A percentile compares a stretch with the other conserved stretches of the same genome.
Evolutionary conservation across 192 early-diverging fungal genomes (phyloP).

Genomic region (Chytriomyces sp.): DNA sequence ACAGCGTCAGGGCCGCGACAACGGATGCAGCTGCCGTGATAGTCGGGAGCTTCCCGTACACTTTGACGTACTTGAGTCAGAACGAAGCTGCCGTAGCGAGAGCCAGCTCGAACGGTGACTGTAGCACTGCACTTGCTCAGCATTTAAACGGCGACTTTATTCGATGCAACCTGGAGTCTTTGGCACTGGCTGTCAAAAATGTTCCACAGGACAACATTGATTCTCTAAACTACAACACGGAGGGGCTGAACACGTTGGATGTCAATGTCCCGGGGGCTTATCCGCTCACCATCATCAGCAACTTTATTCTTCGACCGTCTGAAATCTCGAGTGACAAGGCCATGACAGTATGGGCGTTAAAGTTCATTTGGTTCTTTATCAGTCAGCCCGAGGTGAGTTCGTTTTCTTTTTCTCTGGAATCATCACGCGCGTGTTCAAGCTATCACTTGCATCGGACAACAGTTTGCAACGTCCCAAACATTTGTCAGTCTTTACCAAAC

Average conservation of each 20-base stretch:
- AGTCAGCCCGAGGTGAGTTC: too few relatives aligned
- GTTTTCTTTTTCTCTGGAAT: background rate
- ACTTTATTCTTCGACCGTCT: slow-evolving; percentile 11
- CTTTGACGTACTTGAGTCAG: slow-evolving; percentile 1
- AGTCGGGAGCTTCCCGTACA: background rate
- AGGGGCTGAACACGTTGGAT: background rate
- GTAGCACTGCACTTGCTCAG: background rate
- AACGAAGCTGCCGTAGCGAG: background rate
- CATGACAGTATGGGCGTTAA: background rate
- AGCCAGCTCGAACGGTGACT: too few relatives aligned
- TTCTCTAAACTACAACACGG: background rate
- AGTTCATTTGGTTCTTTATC: slow-evolving; percentile 27
- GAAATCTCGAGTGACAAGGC: slow-evolving; percentile 7
- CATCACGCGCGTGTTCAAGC: background rate
- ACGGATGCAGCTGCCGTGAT: background rate
- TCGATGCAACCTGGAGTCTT: background rate
- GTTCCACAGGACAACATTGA: background rate
- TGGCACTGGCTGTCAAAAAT: background rate
- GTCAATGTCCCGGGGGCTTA: slow-evolving; percentile 2
- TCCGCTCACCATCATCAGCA: slow-evolving; percentile 14
- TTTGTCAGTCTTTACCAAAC: slow-evolving; percentile 18
- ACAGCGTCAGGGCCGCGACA: background rate
- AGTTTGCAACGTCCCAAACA: background rate
- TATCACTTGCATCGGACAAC: background rate
- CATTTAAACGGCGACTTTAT: slow-evolving; percentile 9